Evolutionary conservation across 108 stramenopile species (phyloP).

Genomic region (Bacterosira constricta): DNA sequence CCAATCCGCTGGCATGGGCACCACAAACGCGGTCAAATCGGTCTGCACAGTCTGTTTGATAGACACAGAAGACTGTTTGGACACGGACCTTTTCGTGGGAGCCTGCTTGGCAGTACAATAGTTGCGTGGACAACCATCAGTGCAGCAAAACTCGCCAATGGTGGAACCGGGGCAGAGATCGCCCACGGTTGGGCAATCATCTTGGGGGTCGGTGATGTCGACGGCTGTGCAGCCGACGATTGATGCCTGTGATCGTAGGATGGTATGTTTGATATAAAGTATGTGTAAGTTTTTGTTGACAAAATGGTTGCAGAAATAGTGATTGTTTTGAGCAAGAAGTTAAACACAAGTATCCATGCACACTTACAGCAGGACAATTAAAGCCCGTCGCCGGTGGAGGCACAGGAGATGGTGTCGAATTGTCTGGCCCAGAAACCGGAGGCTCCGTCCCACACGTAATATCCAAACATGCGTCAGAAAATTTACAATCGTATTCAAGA

Average conservation of each 20-base stretch:
- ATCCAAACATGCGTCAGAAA: neutral
- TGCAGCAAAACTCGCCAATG: constrained; percentile 27
- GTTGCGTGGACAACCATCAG: constrained; percentile 27
- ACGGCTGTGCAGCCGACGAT: constrained; percentile 26
- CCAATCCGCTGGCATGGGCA: too few species aligned
- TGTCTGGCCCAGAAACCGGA: neutral
- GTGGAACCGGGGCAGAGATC: constrained; percentile 11
- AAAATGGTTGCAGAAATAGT: neutral
- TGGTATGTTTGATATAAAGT: neutral
- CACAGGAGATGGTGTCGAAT: neutral
- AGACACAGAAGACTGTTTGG: too few species aligned
- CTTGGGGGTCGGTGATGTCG: constrained; percentile 5
- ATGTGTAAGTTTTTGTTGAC: neutral
- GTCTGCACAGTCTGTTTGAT: too few species aligned
- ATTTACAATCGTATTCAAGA: too few species aligned
- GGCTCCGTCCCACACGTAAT: neutral
- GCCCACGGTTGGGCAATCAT: constrained; percentile 25
- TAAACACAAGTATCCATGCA: neutral
- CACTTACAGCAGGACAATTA: constrained; percentile 7
- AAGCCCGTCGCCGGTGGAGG: neutral
- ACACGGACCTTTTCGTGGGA: too few species aligned
- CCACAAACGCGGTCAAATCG: too few species aligned
- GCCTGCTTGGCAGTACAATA: constrained; percentile 35
- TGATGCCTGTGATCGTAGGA: neutral
- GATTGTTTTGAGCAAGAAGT: too few species aligned